phyloP scores from a whole-genome alignment of 768 basidiomycete species.

The Macrocybe gigantea region DNA sequence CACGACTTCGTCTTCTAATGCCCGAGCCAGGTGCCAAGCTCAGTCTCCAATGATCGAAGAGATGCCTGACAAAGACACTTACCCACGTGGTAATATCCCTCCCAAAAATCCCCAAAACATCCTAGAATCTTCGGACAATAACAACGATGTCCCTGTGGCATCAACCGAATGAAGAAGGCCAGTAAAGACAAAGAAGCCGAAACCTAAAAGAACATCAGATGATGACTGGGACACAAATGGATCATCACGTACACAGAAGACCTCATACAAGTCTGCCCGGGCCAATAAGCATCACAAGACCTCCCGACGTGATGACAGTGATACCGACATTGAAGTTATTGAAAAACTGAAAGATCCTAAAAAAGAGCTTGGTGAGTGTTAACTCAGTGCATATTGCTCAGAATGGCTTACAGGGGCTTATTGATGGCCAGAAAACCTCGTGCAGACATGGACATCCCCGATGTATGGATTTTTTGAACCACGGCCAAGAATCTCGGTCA shows the following conservation, averaged over 20 bases:
- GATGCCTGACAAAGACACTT: too few species aligned
- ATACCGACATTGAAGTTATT: too few species aligned
- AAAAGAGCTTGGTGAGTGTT: slow-evolving; percentile 1
- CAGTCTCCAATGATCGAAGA: too few species aligned
- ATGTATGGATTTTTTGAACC: slow-evolving; percentile 7
- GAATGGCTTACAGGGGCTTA: neutral
- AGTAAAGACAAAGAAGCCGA: neutral
- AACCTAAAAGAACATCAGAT: neutral
- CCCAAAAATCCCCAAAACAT: neutral
- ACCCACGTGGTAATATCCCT: neutral
- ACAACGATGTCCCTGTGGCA: neutral
- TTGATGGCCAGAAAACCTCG: neutral
- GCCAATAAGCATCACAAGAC: too few species aligned
- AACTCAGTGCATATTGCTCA: slow-evolving; percentile 1
- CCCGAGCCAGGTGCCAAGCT: too few species aligned
- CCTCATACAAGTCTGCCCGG: too few species aligned
- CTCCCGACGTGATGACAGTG: too few species aligned
- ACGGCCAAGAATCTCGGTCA: neutral
- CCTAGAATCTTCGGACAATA: neutral
- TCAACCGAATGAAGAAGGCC: neutral
- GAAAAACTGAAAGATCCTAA: neutral
- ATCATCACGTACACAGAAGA: too few species aligned
- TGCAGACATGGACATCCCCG: slow-evolving; percentile 1
- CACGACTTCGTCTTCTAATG: too few species aligned
- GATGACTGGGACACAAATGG: too few species aligned